Conservation (phyloP, 2,329 filamentous ascomycete species). For the Onygenales sp. region DNA sequence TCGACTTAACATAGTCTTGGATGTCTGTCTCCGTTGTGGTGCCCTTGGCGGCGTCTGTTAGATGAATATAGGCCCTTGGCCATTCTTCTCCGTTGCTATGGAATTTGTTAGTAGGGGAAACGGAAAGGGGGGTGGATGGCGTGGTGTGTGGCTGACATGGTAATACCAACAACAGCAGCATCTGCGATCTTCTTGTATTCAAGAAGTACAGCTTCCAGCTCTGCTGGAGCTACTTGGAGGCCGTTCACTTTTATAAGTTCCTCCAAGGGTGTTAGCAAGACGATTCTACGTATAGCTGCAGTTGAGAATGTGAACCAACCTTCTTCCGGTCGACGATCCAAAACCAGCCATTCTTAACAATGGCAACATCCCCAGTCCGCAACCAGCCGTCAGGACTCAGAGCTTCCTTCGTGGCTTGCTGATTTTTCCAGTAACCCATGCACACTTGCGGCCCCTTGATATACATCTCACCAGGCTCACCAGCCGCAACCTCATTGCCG, state of each 20-base stretch:
- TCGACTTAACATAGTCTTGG: slow-evolving; percentile 30
- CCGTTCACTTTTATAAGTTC: slow-evolving; percentile 56
- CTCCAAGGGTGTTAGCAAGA: slow-evolving; percentile 41
- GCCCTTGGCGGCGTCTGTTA: slow-evolving; percentile 25
- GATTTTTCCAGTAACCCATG: slow-evolving; percentile 52
- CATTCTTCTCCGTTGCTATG: slow-evolving; percentile 50
- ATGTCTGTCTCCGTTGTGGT: slow-evolving; percentile 37
- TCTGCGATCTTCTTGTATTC: slow-evolving; percentile 45
- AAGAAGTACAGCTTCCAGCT: slow-evolving; percentile 49
- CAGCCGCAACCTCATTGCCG: slow-evolving; percentile 40
- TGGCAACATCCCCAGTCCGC: slow-evolving; percentile 78
- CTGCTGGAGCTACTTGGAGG: slow-evolving; percentile 60
- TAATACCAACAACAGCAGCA: slow-evolving; percentile 53
- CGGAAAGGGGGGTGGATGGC: slow-evolving; percentile 9
- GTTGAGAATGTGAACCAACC: slow-evolving; percentile 16
- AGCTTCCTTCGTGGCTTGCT: slow-evolving; percentile 45
- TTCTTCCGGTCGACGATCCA: slow-evolving; percentile 76
- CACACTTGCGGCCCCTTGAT: slow-evolving; percentile 55
- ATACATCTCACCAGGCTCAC: slow-evolving; percentile 59
- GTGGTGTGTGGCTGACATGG: slow-evolving; percentile 30
- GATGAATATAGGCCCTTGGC: slow-evolving; percentile 56
- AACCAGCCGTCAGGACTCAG: slow-evolving; percentile 66
- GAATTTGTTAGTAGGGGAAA: neutral
- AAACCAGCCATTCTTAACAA: slow-evolving; percentile 66
- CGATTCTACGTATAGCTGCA: slow-evolving; percentile 8